Base-by-base conservation (phyloP, 139 green algal species). In the Auxenochlorella protothecoides region DNA sequence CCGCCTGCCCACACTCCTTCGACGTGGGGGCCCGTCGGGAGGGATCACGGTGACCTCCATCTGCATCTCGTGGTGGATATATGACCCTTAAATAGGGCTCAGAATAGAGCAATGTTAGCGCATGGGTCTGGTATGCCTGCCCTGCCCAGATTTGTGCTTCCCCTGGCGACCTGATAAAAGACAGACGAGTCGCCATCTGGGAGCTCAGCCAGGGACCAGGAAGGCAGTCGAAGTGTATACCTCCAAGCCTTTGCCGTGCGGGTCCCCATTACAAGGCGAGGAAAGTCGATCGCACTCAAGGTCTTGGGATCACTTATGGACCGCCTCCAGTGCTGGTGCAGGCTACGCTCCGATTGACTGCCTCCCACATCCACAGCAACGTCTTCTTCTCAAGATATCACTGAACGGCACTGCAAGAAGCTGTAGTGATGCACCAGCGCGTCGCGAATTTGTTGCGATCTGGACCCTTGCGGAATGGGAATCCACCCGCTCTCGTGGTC, bases 11-110 rank as follows among this genome's bases (percentile, higher is more conserved):
- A 85, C 80, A 55, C 77, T 81, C 16, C 80, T 77, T 10, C 54
- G 72, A 44, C 72, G 71, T 0, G 77, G 44, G 4, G 77, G 61
- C 7, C 72, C 74, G 9, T 81, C 68, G 6, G 80, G 80, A 16
- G 80, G 77, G 16, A 85, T 55, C 60, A 85, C 77, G 9, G 70
- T 76, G 15, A 85, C 80, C 69, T 85, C 80, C 73, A 77, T 60
- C 73, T 77, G 73, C 56, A 15, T 9, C 55, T 5, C 53, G 4
- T 53, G 8, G 53, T 15, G 16, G 8, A 53, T 15, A n/a, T 55
- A 55, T 27, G 44, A 3, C 7, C 2, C 5, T 2, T 10, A 55
- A 12, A 15, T 57, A 14, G 27, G 5, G 2, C 12, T n/a, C 64
- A n/a, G 6, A 2, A 55, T 7, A 68, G 62, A 14, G 62, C 62